Evolutionary conservation across 2,329 filamentous ascomycete genomes (phyloP).

Genomic region (Fusarium subglutinans): DNA sequence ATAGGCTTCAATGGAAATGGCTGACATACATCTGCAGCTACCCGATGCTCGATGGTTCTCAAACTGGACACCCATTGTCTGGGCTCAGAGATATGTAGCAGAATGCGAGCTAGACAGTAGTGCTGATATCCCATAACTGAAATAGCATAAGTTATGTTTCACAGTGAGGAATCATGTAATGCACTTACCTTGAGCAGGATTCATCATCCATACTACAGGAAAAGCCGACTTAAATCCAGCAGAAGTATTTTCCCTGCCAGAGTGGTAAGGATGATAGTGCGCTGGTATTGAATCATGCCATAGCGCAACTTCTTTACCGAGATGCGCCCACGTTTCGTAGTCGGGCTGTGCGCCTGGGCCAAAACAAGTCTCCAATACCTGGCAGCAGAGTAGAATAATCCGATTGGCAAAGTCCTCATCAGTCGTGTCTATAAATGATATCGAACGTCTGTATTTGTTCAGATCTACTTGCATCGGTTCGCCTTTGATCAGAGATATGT

Average conservation of each 20-base stretch:
- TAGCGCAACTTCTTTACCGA: conserved; percentile 32
- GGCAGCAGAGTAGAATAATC: conserved; percentile 41
- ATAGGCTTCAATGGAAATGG: rapidly evolving
- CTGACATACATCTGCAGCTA: neutral
- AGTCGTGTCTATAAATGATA: conserved; percentile 34
- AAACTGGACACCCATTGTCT: neutral
- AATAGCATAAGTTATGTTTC: neutral
- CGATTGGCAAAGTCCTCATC: conserved; percentile 43
- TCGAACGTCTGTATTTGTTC: conserved; percentile 45
- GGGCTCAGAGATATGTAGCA: neutral
- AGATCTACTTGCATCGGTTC: conserved; percentile 49
- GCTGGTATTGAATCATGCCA: conserved; percentile 37
- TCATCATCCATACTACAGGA: conserved; percentile 28
- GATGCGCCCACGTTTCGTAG: conserved; percentile 23
- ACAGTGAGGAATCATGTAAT: rapidly evolving
- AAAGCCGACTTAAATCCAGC: conserved; percentile 6
- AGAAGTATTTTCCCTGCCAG: conserved; percentile 22
- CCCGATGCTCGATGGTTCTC: neutral
- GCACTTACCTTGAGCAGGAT: neutral
- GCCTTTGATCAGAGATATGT: conserved; percentile 55
- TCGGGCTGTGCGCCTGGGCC: conserved; percentile 44
- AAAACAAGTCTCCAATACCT: conserved; percentile 47
- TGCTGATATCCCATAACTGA: neutral
- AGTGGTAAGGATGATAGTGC: neutral
- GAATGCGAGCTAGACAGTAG: neutral